Percentiles rank a stretch among this genome's conserved stretches.
These are phyloP conservation scores for Aquilaria agallochum DNA, from an alignment of 441 rosid genomes.

Conservation along the genomic window DNA sequence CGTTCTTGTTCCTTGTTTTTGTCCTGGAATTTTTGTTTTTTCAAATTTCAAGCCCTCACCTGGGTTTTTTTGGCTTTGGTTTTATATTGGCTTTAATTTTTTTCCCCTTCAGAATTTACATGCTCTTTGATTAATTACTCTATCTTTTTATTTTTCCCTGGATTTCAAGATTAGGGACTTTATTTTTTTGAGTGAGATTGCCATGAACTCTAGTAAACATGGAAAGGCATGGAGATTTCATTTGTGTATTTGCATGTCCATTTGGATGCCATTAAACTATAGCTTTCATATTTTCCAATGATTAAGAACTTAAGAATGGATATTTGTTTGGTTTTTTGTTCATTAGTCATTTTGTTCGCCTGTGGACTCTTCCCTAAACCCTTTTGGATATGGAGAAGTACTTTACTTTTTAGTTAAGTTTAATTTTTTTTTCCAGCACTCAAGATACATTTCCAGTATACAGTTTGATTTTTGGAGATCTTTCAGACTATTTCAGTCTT, in stretches of 20 bases:
- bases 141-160: not conserved
- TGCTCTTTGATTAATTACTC: not conserved
- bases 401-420: not conserved
- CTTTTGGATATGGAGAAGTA: too few species aligned
- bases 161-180: not conserved
- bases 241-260: conserved; percentile 21
- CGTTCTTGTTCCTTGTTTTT: not conserved
- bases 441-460: not conserved
- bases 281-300: not conserved
- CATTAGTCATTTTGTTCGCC: conserved; percentile 9
- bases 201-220: not conserved
- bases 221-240: not conserved
- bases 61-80: not conserved
- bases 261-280: conserved; percentile 14
- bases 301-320: not conserved
- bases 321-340: not conserved
- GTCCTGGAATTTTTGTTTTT: not conserved
- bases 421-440: not conserved
- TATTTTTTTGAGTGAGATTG: not conserved
- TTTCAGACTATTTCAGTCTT: too few species aligned
- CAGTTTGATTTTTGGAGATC: conserved; percentile 9
- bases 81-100: not conserved
- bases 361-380: not conserved
- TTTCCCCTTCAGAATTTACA: too few species aligned
- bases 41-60: conserved; percentile 1